Conservation (phyloP, 352 stramenopile species). For the Phytophthora chlamydospora region DNA sequence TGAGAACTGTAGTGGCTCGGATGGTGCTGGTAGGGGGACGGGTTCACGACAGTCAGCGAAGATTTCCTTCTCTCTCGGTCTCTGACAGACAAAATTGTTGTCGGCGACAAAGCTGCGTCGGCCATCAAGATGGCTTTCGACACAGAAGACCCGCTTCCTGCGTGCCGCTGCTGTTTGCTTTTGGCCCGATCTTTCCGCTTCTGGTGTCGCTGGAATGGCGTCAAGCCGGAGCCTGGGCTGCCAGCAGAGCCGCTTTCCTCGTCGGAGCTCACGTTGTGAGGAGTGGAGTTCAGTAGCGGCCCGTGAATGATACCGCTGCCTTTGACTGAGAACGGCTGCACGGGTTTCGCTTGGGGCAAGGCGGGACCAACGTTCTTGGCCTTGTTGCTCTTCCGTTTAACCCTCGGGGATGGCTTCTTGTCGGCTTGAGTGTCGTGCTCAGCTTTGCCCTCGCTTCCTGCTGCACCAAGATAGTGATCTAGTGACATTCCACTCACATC, state of each 20-base stretch:
- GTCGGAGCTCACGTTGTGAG: constrained; percentile 29
- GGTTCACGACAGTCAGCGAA: constrained; percentile 11
- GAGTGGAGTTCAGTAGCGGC: constrained; percentile 4
- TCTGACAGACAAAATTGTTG: constrained; percentile 15
- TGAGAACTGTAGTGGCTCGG: constrained; percentile 24
- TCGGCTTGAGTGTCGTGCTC: constrained; percentile 19
- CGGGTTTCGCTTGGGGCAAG: constrained; percentile 23
- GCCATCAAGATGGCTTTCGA: constrained; percentile 61
- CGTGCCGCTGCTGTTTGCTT: constrained; percentile 49
- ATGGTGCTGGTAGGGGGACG: constrained; percentile 17
- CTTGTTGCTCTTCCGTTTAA: constrained; percentile 47
- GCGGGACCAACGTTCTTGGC: constrained; percentile 12
- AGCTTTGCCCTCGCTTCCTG: constrained; percentile 4
- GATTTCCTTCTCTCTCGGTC: constrained; percentile 47
- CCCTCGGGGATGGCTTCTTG: constrained; percentile 32
- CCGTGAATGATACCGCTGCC: constrained; percentile 26
- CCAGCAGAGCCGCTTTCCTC: constrained; percentile 22
- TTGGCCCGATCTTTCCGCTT: constrained; percentile 56
- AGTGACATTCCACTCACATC: constrained; percentile 69
- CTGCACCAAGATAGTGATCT: constrained; percentile 63
- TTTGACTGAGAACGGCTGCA: constrained; percentile 30
- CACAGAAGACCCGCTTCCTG: constrained; percentile 24
- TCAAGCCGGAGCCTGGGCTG: constrained; percentile 38
- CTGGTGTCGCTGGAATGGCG: constrained; percentile 54
- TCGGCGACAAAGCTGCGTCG: constrained; percentile 27